These are phyloP conservation scores for Elaeis guineensis DNA, from an alignment of 176 grass and related monocot species.

Conservation along the genomic window DNA sequence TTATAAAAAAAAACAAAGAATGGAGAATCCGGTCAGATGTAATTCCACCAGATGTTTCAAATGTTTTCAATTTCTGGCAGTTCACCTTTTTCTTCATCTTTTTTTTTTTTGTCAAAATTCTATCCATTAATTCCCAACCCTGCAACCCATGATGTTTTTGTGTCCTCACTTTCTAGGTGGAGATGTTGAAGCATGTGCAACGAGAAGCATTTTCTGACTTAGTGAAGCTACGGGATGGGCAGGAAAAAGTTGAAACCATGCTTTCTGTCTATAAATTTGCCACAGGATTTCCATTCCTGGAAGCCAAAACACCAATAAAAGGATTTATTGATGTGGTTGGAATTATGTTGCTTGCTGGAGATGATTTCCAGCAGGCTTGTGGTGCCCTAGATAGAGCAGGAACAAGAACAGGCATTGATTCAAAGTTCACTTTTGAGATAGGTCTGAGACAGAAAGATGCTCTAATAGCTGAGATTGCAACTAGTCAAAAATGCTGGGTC, in stretches of 20 bases:
- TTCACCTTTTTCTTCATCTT: background rate
- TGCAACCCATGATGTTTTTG: background rate
- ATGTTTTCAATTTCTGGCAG: background rate
- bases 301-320: slow-evolving; percentile 13
- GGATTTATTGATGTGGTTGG: slow-evolving; percentile 22
- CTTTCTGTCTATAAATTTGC: slow-evolving; percentile 13
- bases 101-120: background rate
- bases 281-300: slow-evolving; percentile 21
- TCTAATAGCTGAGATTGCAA: slow-evolving; percentile 26
- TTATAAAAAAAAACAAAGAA: too few relatives aligned
- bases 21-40: too few relatives aligned
- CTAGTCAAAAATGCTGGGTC: background rate
- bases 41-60: too few relatives aligned
- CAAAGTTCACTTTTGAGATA: slow-evolving; percentile 29
- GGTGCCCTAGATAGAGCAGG: slow-evolving; percentile 14
- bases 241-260: slow-evolving; percentile 29
- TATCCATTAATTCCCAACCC: too few relatives aligned
- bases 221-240: slow-evolving; percentile 36
- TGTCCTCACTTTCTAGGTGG: slow-evolving; percentile 22
- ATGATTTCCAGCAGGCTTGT: slow-evolving; percentile 22
- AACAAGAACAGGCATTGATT: slow-evolving; percentile 22
- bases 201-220: slow-evolving; percentile 34
- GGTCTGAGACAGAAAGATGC: slow-evolving; percentile 22
- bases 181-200: slow-evolving; percentile 40
- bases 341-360: slow-evolving; percentile 8